These are phyloP conservation scores for Pleurotus tuoliensis DNA, from an alignment of 768 basidiomycete genomes.

Conservation along the genomic window DNA sequence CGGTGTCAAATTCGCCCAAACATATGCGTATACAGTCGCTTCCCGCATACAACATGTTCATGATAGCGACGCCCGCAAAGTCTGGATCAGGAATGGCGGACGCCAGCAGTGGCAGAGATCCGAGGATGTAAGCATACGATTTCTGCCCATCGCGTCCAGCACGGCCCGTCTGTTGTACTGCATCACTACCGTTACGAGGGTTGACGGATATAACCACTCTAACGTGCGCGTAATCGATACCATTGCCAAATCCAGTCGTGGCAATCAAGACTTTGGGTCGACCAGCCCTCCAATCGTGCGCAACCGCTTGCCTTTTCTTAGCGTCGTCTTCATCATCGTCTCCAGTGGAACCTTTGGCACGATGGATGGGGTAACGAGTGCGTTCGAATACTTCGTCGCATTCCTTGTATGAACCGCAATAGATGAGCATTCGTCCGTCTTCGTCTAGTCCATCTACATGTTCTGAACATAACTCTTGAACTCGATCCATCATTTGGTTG, in stretches of 20 bases:
- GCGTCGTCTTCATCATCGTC: too few relatives aligned
- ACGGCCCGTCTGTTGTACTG: not conserved
- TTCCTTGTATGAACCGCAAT: too few relatives aligned
- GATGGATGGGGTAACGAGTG: too few relatives aligned
- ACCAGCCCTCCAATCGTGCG: not conserved
- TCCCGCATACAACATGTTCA: not conserved
- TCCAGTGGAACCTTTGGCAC: too few relatives aligned
- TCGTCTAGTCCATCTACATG: too few relatives aligned
- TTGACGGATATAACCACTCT: slow-evolving; percentile 3
- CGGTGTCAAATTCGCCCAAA: not conserved
- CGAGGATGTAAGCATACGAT: not conserved
- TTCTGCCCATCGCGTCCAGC: slow-evolving; percentile 2
- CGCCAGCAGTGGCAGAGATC: not conserved
- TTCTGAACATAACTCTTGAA: too few relatives aligned
- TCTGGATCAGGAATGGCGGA: not conserved
- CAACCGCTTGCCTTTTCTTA: too few relatives aligned
- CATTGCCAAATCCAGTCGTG: slow-evolving; percentile 9
- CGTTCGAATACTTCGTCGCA: too few relatives aligned
- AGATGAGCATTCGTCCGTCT: too few relatives aligned
- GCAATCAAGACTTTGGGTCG: not conserved
- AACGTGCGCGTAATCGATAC: slow-evolving; percentile 1
- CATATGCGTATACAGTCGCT: not conserved
- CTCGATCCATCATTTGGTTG: too few relatives aligned
- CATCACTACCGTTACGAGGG: not conserved
- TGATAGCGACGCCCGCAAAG: not conserved